phyloP scores from a whole-genome alignment of 306 rosid genomes.

The Cicer yamashitae region DNA sequence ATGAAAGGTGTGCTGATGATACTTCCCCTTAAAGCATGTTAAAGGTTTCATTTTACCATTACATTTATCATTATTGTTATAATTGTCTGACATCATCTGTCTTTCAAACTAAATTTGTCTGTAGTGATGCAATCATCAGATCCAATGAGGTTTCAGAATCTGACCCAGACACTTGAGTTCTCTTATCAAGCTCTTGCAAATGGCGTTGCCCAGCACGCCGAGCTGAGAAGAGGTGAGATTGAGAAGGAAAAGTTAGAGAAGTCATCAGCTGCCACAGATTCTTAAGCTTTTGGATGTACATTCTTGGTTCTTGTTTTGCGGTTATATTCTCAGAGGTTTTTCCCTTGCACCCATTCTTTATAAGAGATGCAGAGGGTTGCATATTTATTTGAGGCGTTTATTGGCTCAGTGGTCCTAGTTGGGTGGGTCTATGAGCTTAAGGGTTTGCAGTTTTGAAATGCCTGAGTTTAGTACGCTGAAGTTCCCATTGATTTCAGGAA shows the following conservation, averaged over 20 bases:
- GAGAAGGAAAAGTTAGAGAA: slow-evolving; percentile 84
- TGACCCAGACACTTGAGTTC: slow-evolving; percentile 82
- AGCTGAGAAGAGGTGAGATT: slow-evolving; percentile 75
- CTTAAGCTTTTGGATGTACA: slow-evolving; percentile 51
- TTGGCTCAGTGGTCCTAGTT: slow-evolving; percentile 46
- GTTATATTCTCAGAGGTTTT: slow-evolving; percentile 10
- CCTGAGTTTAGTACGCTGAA: slow-evolving; percentile 44
- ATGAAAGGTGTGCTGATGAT: slow-evolving; percentile 64
- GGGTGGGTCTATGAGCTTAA: slow-evolving; percentile 45
- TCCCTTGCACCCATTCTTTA: slow-evolving; percentile 51
- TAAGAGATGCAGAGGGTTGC: slow-evolving; percentile 49
- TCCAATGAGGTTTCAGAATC: slow-evolving; percentile 76
- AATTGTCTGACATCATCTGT: slow-evolving; percentile 26
- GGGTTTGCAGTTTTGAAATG: slow-evolving; percentile 50
- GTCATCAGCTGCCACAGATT: slow-evolving; percentile 61
- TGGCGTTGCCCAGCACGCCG: slow-evolving; percentile 93
- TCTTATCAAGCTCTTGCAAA: slow-evolving; percentile 87
- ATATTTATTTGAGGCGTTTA: slow-evolving; percentile 48
- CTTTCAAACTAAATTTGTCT: slow-evolving; percentile 26
- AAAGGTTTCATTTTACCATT: background rate
- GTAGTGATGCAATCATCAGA: slow-evolving; percentile 75
- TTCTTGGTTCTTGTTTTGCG: slow-evolving; percentile 47
- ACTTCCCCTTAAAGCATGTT: background rate
- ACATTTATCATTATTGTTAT: background rate
- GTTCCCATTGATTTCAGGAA: slow-evolving; percentile 45